These are phyloP conservation scores for Candida sanyaensis DNA, from an alignment of 1,139 yeast genomes.

Conservation along the genomic window DNA sequence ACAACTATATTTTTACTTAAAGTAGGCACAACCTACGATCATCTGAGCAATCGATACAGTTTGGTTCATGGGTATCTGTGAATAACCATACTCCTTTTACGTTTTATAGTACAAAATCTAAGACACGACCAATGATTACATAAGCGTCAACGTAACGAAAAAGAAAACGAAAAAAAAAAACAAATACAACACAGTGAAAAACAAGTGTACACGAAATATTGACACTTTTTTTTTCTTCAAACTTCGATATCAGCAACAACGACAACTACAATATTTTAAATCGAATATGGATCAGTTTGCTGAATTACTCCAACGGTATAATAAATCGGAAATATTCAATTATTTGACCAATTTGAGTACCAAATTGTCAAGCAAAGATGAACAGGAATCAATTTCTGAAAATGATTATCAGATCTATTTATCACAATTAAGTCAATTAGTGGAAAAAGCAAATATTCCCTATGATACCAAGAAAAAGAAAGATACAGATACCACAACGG, in stretches of 20 bases:
- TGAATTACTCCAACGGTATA: slow-evolving; percentile 19
- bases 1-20: too few species aligned
- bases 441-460: slow-evolving; percentile 20
- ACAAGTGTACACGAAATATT: background rate
- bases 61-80: too few species aligned
- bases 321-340: slow-evolving; percentile 23
- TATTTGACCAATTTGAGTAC: slow-evolving; percentile 26
- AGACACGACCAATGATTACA: too few species aligned
- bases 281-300: slow-evolving; percentile 18
- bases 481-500: slow-evolving; percentile 8
- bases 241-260: too few species aligned
- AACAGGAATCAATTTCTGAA: slow-evolving; percentile 10
- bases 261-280: background rate
- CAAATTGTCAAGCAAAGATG: slow-evolving; percentile 17
- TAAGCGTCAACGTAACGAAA: background rate
- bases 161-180: background rate
- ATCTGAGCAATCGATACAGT: too few species aligned
- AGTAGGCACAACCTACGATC: too few species aligned
- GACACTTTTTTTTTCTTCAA: background rate
- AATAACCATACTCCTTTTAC: too few species aligned
- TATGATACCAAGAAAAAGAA: slow-evolving; percentile 15
- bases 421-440: slow-evolving; percentile 18
- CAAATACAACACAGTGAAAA: background rate
- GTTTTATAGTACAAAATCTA: too few species aligned
- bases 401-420: slow-evolving; percentile 20